A percentile compares a stretch with the other conserved stretches of the same genome.
These are phyloP conservation scores for Puccinia triticina DNA, from an alignment of 1,284 basidiomycete species.

Conservation along the genomic window DNA sequence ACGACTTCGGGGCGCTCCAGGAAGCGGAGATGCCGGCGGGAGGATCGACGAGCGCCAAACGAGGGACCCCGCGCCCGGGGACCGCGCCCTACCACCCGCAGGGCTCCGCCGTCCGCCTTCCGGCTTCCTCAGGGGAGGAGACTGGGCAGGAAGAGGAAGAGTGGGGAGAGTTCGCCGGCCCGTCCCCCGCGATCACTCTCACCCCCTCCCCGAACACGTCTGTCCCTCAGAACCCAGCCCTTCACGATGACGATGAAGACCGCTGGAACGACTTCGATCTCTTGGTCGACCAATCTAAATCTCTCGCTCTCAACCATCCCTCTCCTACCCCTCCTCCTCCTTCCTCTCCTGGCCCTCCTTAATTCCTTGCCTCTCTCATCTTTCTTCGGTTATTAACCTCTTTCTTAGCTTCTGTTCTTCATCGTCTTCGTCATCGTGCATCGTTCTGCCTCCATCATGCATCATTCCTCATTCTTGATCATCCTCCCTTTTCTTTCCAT, in stretches of 20 bases:
- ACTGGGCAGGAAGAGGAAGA: conserved; percentile 36
- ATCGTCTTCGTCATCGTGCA: not conserved
- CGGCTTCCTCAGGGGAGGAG: not conserved
- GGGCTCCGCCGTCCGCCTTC: too few relatives aligned
- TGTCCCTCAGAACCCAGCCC: not conserved
- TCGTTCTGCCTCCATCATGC: too few relatives aligned
- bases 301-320: not conserved
- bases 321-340: not conserved
- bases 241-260: not conserved
- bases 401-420: not conserved
- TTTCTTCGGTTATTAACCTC: not conserved
- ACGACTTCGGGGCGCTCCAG: conserved; percentile 31
- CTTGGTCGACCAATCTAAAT: not conserved
- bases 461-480: too few relatives aligned
- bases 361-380: not conserved
- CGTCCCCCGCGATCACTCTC: not conserved
- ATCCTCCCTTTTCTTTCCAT: too few relatives aligned
- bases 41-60: not conserved
- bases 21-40: not conserved
- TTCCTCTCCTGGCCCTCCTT: not conserved
- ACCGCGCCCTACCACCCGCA: too few relatives aligned
- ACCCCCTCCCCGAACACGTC: not conserved
- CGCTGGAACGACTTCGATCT: conserved; percentile 39
- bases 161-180: conserved; percentile 45
- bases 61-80: not conserved